Evolutionary conservation across 352 stramenopile genomes (phyloP).

Genomic region (Blastocystis sp.): DNA sequence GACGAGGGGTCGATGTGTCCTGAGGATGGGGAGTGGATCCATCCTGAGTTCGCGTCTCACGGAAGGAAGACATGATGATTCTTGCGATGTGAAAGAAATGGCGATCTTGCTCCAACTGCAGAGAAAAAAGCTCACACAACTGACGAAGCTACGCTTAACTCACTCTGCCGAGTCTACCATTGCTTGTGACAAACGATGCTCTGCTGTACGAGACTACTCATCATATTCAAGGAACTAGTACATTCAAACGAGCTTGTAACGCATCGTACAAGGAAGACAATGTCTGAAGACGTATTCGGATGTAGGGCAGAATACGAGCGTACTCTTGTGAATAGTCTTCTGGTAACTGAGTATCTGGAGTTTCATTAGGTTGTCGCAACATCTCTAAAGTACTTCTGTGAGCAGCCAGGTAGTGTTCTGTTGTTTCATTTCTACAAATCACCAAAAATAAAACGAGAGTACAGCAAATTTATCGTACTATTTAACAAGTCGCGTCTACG

Average conservation of each 20-base stretch:
- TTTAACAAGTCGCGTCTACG: too few species aligned
- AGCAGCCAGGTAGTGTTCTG: neutral
- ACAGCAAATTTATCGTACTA: neutral
- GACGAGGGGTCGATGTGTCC: too few species aligned
- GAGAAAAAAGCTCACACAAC: too few species aligned
- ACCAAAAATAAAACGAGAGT: neutral
- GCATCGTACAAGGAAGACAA: neutral
- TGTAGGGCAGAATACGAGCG: neutral
- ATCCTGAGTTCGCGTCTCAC: too few species aligned
- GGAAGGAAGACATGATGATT: too few species aligned
- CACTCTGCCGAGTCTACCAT: too few species aligned
- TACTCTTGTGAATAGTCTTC: neutral
- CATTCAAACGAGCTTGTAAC: neutral
- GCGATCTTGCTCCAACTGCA: too few species aligned
- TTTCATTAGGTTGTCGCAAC: neutral
- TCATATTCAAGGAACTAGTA: neutral
- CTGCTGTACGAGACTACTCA: too few species aligned
- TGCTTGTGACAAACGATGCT: too few species aligned
- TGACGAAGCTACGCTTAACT: too few species aligned
- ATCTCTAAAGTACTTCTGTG: neutral
- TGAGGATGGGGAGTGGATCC: too few species aligned
- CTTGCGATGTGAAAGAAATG: too few species aligned
- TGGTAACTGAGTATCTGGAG: neutral
- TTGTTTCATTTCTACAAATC: neutral
- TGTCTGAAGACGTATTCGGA: neutral